Conservation (phyloP, 1,284 basidiomycete species). For the Wallemia ichthyophaga region DNA sequence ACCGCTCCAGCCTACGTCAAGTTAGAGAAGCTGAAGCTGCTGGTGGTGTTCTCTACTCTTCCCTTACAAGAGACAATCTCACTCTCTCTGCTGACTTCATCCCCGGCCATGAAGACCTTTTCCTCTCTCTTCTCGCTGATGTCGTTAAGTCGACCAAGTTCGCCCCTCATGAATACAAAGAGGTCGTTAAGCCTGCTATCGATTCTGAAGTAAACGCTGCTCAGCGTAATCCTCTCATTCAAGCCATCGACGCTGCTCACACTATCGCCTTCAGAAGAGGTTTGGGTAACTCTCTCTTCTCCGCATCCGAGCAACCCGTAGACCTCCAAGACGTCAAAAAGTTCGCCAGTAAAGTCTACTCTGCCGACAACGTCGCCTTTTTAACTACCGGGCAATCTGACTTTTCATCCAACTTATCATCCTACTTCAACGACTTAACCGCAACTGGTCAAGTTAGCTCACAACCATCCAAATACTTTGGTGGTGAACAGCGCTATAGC, state of each 20-base stretch:
- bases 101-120: conserved; percentile 74
- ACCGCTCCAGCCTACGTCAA: conserved; percentile 64
- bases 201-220: conserved; percentile 36
- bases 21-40: conserved; percentile 79
- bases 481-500: conserved; percentile 48
- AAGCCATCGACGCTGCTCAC: conserved; percentile 50
- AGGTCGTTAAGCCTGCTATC: conserved; percentile 50
- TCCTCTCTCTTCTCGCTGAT: conserved; percentile 56
- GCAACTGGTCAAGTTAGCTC: conserved; percentile 17
- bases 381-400: conserved; percentile 42
- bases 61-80: conserved; percentile 64
- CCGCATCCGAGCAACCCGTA: conserved; percentile 33
- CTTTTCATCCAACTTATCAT: conserved; percentile 31
- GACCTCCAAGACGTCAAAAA: conserved; percentile 34
- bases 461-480: conserved; percentile 31
- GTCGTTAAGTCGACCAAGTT: conserved; percentile 53
- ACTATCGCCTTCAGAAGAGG: conserved; percentile 63
- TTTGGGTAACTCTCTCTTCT: conserved; percentile 62
- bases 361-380: conserved; percentile 47
- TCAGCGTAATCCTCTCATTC: conserved; percentile 28
- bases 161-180: conserved; percentile 53
- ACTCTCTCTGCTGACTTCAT: conserved; percentile 81
- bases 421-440: conserved; percentile 14
- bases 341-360: conserved; percentile 40
- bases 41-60: conserved; percentile 69